A percentile compares a stretch with the other conserved stretches of the same genome.
Evolutionary conservation across 2,329 filamentous ascomycete genomes (phyloP).

Genomic region (Monosporascus ibericus): DNA sequence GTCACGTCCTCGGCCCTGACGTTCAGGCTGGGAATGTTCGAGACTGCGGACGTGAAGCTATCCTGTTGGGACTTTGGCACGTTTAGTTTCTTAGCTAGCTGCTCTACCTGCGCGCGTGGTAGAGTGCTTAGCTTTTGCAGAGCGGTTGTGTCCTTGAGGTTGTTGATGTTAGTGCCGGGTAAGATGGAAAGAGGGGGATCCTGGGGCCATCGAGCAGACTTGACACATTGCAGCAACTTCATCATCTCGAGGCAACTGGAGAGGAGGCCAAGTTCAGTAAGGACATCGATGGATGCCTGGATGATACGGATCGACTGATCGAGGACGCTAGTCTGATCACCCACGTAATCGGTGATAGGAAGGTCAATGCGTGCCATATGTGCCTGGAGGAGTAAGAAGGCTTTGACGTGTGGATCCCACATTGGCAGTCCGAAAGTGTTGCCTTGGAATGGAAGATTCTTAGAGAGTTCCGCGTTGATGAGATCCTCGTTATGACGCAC

Average conservation of each 20-base stretch:
- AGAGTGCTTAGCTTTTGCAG: conserved; percentile 33
- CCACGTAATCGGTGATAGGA: conserved; percentile 94
- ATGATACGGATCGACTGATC: conserved; percentile 97
- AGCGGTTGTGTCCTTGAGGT: conserved; percentile 28
- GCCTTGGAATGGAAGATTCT: conserved; percentile 63
- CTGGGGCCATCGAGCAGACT: conserved; percentile 84
- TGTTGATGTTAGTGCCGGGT: conserved; percentile 56
- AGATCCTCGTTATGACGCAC: conserved; percentile 98
- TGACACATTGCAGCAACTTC: conserved; percentile 81
- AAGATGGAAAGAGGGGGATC: conserved; percentile 76
- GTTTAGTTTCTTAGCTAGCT: conserved; percentile 44
- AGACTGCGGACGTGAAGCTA: conserved; percentile 53
- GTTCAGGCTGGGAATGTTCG: conserved; percentile 62
- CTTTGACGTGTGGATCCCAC: conserved; percentile 98
- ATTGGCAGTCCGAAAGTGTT: conserved; percentile 68
- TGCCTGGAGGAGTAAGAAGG: conserved; percentile 87
- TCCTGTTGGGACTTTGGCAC: conserved; percentile 38
- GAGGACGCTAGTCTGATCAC: conserved; percentile 82
- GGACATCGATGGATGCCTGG: conserved; percentile 88
- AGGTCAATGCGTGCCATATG: conserved; percentile 91
- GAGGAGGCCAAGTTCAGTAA: conserved; percentile 81
- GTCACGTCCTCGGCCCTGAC: conserved; percentile 57
- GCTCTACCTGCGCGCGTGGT: conserved; percentile 17
- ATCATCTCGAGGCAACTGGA: conserved; percentile 79
- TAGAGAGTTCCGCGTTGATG: conserved; percentile 85